A percentile compares a stretch with the other conserved stretches of the same genome.
phyloP scores from a whole-genome alignment of 805 yeast genomes.

The Schizosaccharomyces lindneri region DNA sequence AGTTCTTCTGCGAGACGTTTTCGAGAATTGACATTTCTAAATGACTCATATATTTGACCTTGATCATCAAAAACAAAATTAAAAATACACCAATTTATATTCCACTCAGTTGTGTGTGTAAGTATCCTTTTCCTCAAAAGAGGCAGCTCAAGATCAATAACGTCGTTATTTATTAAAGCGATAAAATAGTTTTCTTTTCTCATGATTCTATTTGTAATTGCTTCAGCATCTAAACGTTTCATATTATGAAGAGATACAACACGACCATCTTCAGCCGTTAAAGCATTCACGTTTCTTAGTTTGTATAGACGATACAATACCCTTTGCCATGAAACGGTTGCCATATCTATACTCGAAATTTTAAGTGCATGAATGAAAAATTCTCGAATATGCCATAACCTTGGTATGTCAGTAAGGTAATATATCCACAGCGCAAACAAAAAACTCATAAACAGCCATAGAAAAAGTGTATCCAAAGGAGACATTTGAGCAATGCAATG shows the following conservation, averaged over 20 bases:
- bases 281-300: constrained; percentile 57
- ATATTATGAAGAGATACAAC: constrained; percentile 5
- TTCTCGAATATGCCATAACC: constrained; percentile 45
- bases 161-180: constrained; percentile 58
- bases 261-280: constrained; percentile 18
- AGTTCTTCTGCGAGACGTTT: constrained; percentile 32
- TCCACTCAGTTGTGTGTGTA: constrained; percentile 87
- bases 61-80: constrained; percentile 63
- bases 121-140: constrained; percentile 21
- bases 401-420: constrained; percentile 34
- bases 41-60: constrained; percentile 53
- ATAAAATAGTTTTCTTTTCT: constrained; percentile 82
- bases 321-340: constrained; percentile 80
- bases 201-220: constrained; percentile 87
- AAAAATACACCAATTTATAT: constrained; percentile 61
- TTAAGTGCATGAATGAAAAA: constrained; percentile 39
- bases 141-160: constrained; percentile 29
- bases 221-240: constrained; percentile 64
- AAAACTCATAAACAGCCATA: constrained; percentile 31
- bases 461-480: constrained; percentile 27
- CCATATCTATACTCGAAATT: constrained; percentile 33
- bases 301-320: constrained; percentile 53
- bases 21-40: constrained; percentile 48
- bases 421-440: constrained; percentile 18
- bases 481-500: constrained; percentile 22